Percentiles rank a stretch among this genome's conserved stretches.
Conservation (phyloP, 352 stramenopile genomes). For the Globisporangium alternatum region DNA sequence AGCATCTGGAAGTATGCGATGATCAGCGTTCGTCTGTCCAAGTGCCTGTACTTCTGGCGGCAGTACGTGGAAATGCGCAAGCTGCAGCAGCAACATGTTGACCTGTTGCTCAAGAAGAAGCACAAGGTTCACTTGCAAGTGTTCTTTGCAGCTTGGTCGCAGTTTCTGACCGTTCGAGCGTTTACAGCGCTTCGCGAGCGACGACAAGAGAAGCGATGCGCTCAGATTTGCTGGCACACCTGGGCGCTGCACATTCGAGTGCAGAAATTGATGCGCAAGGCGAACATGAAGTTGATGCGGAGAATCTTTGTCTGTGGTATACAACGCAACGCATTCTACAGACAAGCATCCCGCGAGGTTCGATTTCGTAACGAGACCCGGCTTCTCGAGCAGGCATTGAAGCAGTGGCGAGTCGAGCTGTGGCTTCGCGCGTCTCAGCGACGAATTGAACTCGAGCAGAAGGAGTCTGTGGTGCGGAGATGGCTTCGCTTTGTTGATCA, state of each 20-base stretch:
- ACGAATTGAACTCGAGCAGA: background rate
- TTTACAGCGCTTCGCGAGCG: slow-evolving; percentile 3
- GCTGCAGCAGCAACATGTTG: background rate
- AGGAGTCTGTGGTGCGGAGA: background rate
- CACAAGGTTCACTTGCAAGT: background rate
- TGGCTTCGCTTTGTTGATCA: slow-evolving; percentile 8
- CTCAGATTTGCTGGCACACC: background rate
- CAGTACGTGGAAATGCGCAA: background rate
- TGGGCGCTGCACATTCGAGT: background rate
- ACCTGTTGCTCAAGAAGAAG: background rate
- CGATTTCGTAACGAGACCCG: background rate
- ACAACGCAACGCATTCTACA: background rate
- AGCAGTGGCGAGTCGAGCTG: slow-evolving; percentile 13
- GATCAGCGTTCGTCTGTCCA: slow-evolving; percentile 7
- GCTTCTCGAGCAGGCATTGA: background rate
- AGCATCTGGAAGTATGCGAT: slow-evolving; percentile 22
- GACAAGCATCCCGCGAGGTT: slow-evolving; percentile 4
- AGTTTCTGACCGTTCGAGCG: slow-evolving; percentile 6
- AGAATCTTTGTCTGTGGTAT: slow-evolving; percentile 8
- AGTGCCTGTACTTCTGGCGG: slow-evolving; percentile 9
- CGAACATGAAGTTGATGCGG: background rate
- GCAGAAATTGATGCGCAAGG: background rate
- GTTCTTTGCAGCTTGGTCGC: slow-evolving; percentile 12
- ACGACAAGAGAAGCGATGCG: background rate
- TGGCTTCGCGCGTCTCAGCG: slow-evolving; percentile 9